Conservation (phyloP, 2,329 filamentous ascomycete genomes). For the Diaporthe humulicola region DNA sequence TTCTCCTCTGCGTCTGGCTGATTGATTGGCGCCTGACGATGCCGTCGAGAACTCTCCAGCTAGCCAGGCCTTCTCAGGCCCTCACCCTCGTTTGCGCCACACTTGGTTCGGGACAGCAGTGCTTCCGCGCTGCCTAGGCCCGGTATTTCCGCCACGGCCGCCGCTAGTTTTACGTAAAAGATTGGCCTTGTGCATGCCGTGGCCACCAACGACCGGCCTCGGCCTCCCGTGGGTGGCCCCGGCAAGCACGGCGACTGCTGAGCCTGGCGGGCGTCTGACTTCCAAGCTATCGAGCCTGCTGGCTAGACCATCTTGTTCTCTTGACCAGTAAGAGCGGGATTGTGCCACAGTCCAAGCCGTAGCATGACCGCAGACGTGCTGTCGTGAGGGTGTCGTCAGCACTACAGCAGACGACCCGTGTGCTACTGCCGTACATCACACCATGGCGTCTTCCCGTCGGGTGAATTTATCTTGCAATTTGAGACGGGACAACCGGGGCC, state of each 20-base stretch:
- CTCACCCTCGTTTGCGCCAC: conserved; percentile 5
- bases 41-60: not conserved
- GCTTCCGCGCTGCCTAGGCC: conserved; percentile 16
- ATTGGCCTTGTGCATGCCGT: conserved; percentile 16
- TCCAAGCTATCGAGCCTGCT: not conserved
- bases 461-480: conserved; percentile 16
- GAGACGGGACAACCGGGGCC: not conserved
- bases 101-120: conserved; percentile 3
- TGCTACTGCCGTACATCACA: not conserved
- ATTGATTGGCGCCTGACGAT: not conserved
- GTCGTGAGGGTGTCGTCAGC: conserved; percentile 18
- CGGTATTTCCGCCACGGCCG: conserved; percentile 4
- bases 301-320: not conserved
- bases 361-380: conserved; percentile 12
- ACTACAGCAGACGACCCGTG: conserved; percentile 7
- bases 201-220: conserved; percentile 20
- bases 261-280: conserved; percentile 4
- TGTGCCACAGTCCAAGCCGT: not conserved
- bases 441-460: conserved; percentile 14
- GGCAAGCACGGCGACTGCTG: conserved; percentile 23
- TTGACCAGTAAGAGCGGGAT: not conserved
- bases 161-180: conserved; percentile 30
- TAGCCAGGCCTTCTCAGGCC: not conserved
- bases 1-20: not conserved
- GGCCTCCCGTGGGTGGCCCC: conserved; percentile 18